Evolutionary conservation across 176 grass and related monocot species (phyloP), one percentile per base, ranked within the genome.

Genomic region (Tuctoria greenei): DNA sequence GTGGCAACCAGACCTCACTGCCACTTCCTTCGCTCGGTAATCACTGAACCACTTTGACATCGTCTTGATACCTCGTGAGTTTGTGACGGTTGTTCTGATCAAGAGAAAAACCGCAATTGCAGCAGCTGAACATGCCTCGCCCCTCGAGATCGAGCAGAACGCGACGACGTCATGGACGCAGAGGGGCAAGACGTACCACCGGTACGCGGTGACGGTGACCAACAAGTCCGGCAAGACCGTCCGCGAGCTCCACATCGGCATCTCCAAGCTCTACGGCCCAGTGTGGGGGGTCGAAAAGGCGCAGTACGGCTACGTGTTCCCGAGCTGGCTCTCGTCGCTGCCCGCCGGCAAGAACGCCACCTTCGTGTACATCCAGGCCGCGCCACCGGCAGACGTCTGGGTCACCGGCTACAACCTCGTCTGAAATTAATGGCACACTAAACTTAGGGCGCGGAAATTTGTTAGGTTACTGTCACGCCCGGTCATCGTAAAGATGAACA

Each of bases 321-420:
- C 84, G 10, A 54, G 61, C 69, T 88, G 79, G 82, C 5, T 78
- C 9, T 0, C 72, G 71, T 79, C 88, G 21, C 40, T 97, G 56
- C 57, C 84, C 0, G 73, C 75, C 35, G 88, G 95, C 65, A 60
- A 82, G 72, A 98, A 79, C 86, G 70, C 85, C 38, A 35, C 67
- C 50, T 98, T 98, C 69, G 72, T 89, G 18, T 98, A 94, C 86
- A 60, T 86, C 75, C 88, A 93, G 24, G 62, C 88, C 0, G 84
- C 88, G 42, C 69, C 86, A 23, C 88, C 88, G 2, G 95, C 91
- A 0, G 73, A 77, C 60, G 79, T 98, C 39, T 85, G 84, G 86
- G 75, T 98, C 54, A 87, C 81, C 20, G 91, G 91, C 63, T 98
- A 92, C 74, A 98, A 90, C 51, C 76, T 98, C 59, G 34, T 92